Evolutionary conservation across 345 rosid species (phyloP), one percentile per base, ranked within the genome.

Genomic region (Salix purpurea): DNA sequence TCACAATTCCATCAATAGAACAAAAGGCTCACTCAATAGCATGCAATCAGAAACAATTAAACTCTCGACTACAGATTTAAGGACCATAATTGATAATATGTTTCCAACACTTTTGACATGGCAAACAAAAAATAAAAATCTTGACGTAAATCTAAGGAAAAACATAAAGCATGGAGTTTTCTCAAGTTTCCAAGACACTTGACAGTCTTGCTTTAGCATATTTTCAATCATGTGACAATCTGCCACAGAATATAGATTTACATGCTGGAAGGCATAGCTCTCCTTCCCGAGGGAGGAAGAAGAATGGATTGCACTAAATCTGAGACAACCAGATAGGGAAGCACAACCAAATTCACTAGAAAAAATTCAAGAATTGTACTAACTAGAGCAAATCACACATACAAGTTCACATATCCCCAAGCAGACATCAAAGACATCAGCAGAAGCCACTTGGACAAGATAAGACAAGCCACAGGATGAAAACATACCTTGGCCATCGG

Each of bases 401-500:
- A 46, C 48, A n/a, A 14, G 18, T 54, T 39, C 23, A n/a, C 15
- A 18, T n/a, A 36, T 66, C 67, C 66, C 66, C 50, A 30, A 50
- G 30, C 16, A 34, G 14, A 23, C 3, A 58, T 23, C 64, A 23
- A 5, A 58, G 12, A n/a, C 52, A 46, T 58, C 64, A 58, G 24
- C 24, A 5, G 64, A 28, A 4, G 13, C 14, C 15, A 23, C 5
- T 58, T 1, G 24, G 64, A n/a, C 15, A 58, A 58, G 64, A 58
- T 10, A 58, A 23, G 64, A 58, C 28, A 58, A 58, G 64, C 26
- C 64, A 58, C 1, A 10, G 5, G 68, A 28, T 65, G 19, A 32
- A 15, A 30, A 42, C 72, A 75, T 77, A 94, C 99, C 99, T 85
- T 92, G 97, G 69, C 99, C 99, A 83, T 92, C 99, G 24, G 95